Base-by-base conservation (phyloP, 2,329 filamentous ascomycete genomes). In the Albifimbria verrucaria region DNA sequence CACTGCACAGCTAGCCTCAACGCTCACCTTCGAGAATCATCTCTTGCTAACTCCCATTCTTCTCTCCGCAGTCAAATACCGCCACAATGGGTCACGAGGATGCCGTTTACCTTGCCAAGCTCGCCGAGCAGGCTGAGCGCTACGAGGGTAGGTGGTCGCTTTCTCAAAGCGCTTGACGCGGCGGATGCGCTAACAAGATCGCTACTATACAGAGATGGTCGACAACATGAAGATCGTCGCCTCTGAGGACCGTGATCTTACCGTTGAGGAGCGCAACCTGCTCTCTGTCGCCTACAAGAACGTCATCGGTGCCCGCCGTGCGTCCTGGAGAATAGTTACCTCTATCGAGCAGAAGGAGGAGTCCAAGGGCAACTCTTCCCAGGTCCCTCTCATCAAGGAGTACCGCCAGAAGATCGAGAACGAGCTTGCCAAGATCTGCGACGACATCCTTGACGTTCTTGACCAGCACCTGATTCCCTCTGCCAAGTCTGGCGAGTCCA, bases 321-420 rank as follows among this genome's bases (percentile, higher is more conserved):
- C 92, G 62, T 97, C 92, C 62, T 97, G 92, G 92, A 90, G 92
- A 83, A 97, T 97, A 75, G 90, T 97, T 71, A 94, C 92, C 72
- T 96, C 92, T 67, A 97, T 97, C 71, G 93, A 97, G 85, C 93
- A 97, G 81, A 97, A 97, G 86, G 93, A 97, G 82, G 93, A 97
- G 82, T 94, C 90, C 72, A 97, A 97, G 88, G 92, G 92, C 82
- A 95, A 93, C 78, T 88, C 91, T 66, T 83, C 86, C 66, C 92
- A 97, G 79, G 92, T 97, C 64, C 76, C 79, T 66, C 84, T 94
- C 61, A 97, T 97, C 82, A 94, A 94, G 83, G 92, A 96, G 76
- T 97, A 97, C 86, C 92, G 93, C 73, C 87, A 93, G 78, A 97
- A 96, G 89, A 97, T 97, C 69, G 93, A 97, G 86, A 81, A 82